A percentile compares a stretch with the other conserved stretches of the same genome.
These are phyloP conservation scores for Diplodia seriata DNA, from an alignment of 2,329 filamentous ascomycete species.

Conservation along the genomic window DNA sequence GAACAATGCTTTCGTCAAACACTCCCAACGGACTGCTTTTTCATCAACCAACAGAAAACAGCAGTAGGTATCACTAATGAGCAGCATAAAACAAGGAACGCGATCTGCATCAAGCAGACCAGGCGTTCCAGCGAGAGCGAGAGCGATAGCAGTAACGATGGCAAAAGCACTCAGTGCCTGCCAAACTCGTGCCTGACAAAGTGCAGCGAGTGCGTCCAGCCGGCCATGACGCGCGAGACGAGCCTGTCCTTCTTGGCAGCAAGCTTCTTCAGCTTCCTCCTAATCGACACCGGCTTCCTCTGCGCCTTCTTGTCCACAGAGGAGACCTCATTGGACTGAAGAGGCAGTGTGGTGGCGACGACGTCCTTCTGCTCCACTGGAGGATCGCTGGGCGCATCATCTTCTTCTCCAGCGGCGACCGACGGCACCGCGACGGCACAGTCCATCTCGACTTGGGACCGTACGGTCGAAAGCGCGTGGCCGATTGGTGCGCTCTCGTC, in stretches of 20 bases:
- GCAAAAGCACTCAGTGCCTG: neutral
- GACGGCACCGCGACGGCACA: neutral
- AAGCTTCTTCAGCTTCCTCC: neutral
- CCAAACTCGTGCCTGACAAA: neutral
- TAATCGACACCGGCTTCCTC: neutral
- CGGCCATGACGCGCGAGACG: neutral
- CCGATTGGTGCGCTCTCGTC: neutral
- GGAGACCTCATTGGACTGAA: neutral
- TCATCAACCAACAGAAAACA: no score
- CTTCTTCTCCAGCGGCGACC: neutral
- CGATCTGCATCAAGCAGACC: neutral
- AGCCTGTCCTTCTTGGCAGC: neutral
- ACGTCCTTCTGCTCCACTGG: neutral
- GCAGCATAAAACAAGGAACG: neutral
- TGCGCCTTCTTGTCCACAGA: neutral
- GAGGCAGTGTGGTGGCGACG: neutral
- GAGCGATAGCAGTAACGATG: neutral
- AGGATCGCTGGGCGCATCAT: neutral
- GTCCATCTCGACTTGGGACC: neutral
- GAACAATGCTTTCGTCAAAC: no score
- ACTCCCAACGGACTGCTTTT: no score
- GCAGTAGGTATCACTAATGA: no score
- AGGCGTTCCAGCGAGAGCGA: neutral
- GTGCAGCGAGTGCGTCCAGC: neutral
- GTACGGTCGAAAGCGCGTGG: neutral